These are phyloP conservation scores for Soucietia sequanensis DNA, from an alignment of 805 yeast genomes.

Conservation along the genomic window DNA sequence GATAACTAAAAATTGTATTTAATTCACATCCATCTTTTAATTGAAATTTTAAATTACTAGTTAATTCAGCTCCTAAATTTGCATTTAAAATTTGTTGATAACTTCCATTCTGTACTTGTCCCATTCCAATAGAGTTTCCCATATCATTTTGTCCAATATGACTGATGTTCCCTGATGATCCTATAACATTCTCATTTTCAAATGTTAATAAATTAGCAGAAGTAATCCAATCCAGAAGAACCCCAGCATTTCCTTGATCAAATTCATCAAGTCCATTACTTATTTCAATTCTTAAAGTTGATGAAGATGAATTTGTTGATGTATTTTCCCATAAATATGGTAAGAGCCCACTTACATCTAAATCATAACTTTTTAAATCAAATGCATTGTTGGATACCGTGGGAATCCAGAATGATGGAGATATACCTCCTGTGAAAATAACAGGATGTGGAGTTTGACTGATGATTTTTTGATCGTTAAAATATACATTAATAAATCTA, in stretches of 20 bases:
- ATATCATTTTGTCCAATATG: conserved; percentile 17
- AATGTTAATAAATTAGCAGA: conserved; percentile 50
- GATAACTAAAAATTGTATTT: conserved; percentile 25
- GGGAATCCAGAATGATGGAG: conserved; percentile 73
- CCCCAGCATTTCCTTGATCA: conserved; percentile 7
- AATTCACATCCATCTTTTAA: conserved; percentile 37
- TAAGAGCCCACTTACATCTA: conserved; percentile 63
- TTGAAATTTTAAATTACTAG: conserved; percentile 34
- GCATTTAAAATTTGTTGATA: conserved; percentile 39
- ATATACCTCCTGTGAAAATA: conserved; percentile 69
- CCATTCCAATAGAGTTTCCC: conserved; percentile 25
- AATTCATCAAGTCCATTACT: conserved; percentile 51
- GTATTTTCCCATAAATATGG: conserved; percentile 57
- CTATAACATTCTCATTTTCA: conserved; percentile 38
- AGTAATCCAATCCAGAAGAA: conserved; percentile 48
- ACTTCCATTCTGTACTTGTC: conserved; percentile 10
- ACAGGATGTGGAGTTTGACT: conserved; percentile 62
- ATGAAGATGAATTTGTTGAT: conserved; percentile 4
- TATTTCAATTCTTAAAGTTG: conserved; percentile 46
- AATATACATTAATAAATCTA: conserved; percentile 57
- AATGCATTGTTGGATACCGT: conserved; percentile 67
- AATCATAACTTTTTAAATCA: conserved; percentile 59
- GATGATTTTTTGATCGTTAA: conserved; percentile 54
- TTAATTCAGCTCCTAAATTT: conserved; percentile 28
- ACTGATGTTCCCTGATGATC: conserved; percentile 33